Percentiles rank a stretch among this genome's conserved stretches.
Conservation (phyloP, 179 eudicot species). For the Patellifolia procumbens region DNA sequence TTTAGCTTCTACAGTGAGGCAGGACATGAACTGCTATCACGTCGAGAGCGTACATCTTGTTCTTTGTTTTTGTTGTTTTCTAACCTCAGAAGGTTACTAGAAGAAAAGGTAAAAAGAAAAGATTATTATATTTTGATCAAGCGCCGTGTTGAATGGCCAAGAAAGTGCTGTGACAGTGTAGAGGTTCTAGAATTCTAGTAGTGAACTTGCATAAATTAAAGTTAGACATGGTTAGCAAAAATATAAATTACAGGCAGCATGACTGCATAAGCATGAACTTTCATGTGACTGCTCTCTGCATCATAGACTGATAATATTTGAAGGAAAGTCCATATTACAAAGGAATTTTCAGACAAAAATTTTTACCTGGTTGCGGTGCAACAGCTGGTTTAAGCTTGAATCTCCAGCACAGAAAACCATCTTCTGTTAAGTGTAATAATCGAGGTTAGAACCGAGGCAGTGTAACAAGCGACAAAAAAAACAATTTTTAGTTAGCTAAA, state of each 20-base stretch:
- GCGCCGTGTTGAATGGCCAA: neutral
- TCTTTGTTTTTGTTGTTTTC: too few relatives aligned
- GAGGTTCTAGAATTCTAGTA: neutral
- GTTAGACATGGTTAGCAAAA: neutral
- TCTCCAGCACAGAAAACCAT: conserved; percentile 51
- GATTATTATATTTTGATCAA: neutral
- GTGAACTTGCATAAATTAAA: neutral
- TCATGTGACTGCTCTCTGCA: too few relatives aligned
- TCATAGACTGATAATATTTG: neutral
- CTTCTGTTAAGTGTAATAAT: conserved; percentile 43
- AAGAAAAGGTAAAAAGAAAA: neutral
- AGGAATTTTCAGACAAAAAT: neutral
- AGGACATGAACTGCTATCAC: too few relatives aligned
- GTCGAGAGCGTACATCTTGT: too few relatives aligned
- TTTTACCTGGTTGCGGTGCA: conserved; percentile 30
- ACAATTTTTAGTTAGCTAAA: neutral
- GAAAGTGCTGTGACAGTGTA: neutral
- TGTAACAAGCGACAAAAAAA: neutral
- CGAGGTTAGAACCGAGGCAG: neutral
- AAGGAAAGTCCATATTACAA: too few relatives aligned
- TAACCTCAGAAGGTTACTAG: neutral
- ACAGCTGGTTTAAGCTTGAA: conserved; percentile 44
- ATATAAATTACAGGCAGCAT: neutral
- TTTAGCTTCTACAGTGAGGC: too few relatives aligned
- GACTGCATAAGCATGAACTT: neutral